A percentile compares a stretch with the other conserved stretches of the same genome.
Conservation (phyloP, 331 rosid genomes). For the Saraca asoca region DNA sequence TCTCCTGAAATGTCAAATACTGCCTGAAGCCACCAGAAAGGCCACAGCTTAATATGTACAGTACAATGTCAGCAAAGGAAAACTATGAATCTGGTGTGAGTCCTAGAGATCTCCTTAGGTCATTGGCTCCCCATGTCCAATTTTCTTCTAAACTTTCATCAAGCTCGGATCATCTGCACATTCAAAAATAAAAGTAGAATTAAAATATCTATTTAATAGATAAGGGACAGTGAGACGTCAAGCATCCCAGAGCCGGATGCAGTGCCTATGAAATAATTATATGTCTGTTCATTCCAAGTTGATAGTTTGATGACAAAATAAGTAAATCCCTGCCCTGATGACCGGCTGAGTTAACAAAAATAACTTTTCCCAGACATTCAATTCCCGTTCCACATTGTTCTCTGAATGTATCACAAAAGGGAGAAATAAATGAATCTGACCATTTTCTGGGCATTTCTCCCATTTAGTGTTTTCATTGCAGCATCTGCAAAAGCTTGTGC, state of each 20-base stretch:
- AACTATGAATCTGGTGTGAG: conserved; percentile 30
- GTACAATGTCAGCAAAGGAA: conserved; percentile 35
- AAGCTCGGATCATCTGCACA: conserved; percentile 49
- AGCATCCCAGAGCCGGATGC: conserved; percentile 8
- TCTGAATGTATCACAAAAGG: background rate
- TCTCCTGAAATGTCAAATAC: conserved; percentile 29
- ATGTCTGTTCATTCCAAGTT: conserved; percentile 21
- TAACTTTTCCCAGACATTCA: too few species aligned
- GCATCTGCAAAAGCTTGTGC: conserved; percentile 84
- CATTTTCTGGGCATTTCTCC: conserved; percentile 62
- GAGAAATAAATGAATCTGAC: conserved; percentile 38
- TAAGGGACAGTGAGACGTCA: background rate
- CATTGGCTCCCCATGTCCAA: conserved; percentile 13
- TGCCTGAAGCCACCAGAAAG: conserved; percentile 31
- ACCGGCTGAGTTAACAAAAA: too few species aligned
- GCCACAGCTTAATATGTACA: conserved; percentile 21
- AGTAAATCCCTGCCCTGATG: too few species aligned
- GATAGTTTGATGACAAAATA: background rate
- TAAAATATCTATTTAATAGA: conserved; percentile 8
- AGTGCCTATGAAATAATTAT: conserved; percentile 18
- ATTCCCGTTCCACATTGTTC: too few species aligned
- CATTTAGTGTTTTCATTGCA: conserved; percentile 63
- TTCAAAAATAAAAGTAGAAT: conserved; percentile 10
- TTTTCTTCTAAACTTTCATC: conserved; percentile 32
- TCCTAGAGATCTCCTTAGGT: conserved; percentile 25